Percentiles rank a stretch among this genome's conserved stretches.
phyloP scores from a whole-genome alignment of 345 rosid species.

The Sonneratia alba region DNA sequence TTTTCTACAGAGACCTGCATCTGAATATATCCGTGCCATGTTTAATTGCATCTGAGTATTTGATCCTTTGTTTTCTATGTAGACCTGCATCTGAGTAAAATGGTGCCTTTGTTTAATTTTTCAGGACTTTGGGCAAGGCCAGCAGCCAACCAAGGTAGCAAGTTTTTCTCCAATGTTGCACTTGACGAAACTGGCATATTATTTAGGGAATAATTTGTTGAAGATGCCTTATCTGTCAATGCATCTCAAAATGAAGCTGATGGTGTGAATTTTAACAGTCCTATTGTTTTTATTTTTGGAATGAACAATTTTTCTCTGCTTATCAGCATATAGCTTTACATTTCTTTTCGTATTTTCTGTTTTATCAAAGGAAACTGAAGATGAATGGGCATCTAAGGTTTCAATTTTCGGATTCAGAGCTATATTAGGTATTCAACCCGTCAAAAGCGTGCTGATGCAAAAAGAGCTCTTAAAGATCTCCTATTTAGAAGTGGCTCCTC shows the following conservation, averaged over 20 bases:
- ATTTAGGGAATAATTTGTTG: not conserved
- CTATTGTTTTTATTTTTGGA: not conserved
- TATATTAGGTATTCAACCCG: conserved; percentile 31
- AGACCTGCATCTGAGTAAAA: not conserved
- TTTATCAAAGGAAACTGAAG: not conserved
- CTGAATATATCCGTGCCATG: not conserved
- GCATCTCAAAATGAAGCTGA: not conserved
- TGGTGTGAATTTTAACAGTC: not conserved
- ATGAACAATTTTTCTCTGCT: not conserved
- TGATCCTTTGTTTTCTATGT: not conserved
- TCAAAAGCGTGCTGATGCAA: conserved; percentile 49
- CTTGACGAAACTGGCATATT: not conserved
- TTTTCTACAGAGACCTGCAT: not conserved
- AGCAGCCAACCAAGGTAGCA: conserved; percentile 11
- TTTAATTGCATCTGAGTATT: not conserved
- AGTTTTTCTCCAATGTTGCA: not conserved
- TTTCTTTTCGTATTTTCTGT: not conserved
- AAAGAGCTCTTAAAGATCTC: conserved; percentile 35
- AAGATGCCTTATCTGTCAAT: not conserved
- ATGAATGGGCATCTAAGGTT: conserved; percentile 10
- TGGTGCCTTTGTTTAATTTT: not conserved
- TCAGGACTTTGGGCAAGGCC: conserved; percentile 10
- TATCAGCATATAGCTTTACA: not conserved
- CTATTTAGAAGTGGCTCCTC: conserved; percentile 1
- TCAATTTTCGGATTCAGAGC: conserved; percentile 24